These are phyloP conservation scores for Wickerhamiella dianesei DNA, from an alignment of 805 yeast species.

Conservation along the genomic window DNA sequence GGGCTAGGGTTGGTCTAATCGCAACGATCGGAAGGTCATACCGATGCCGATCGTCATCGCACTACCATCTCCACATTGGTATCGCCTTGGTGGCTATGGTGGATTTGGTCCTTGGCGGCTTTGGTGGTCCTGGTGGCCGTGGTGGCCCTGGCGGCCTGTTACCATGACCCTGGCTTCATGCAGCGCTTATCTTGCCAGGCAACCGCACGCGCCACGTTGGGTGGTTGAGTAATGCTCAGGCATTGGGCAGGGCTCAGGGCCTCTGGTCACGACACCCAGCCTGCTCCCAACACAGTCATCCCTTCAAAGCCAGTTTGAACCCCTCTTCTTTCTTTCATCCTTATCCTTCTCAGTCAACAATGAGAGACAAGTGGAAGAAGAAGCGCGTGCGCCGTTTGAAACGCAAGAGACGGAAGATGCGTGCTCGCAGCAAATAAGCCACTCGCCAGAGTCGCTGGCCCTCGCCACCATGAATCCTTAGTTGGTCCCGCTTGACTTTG, in stretches of 20 bases:
- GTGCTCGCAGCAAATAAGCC: conserved; percentile 75
- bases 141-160: too few relatives aligned
- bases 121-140: too few relatives aligned
- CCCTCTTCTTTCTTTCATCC: conserved; percentile 4
- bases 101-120: too few relatives aligned
- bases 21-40: too few relatives aligned
- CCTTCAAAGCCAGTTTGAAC: conserved; percentile 27
- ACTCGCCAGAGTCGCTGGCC: too few relatives aligned
- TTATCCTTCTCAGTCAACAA: conserved; percentile 12
- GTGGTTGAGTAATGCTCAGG: too few relatives aligned
- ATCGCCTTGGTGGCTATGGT: too few relatives aligned
- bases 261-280: background rate
- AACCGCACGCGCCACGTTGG: too few relatives aligned
- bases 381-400: conserved; percentile 99
- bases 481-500: background rate
- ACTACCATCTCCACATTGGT: too few relatives aligned
- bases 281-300: conserved; percentile 20
- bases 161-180: too few relatives aligned
- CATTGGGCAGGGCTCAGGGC: background rate
- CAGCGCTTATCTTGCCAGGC: too few relatives aligned
- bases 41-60: background rate
- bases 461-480: too few relatives aligned
- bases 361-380: conserved; percentile 93
- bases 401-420: conserved; percentile 99
- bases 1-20: background rate